phyloP scores from a whole-genome alignment of 2,329 filamentous ascomycete species.

The Fusarium burgessii region DNA sequence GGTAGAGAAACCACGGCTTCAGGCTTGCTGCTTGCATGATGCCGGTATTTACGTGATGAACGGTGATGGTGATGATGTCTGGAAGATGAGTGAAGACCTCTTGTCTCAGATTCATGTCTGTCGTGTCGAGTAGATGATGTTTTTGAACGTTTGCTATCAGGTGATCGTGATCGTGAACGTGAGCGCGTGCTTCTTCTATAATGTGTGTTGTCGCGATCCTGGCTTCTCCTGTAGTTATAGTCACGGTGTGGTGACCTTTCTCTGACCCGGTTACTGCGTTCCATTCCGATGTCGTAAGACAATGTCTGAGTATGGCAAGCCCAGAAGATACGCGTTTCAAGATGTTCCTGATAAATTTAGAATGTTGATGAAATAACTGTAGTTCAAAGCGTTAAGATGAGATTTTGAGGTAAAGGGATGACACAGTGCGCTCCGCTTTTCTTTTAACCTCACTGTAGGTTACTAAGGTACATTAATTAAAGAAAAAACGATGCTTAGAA shows the following conservation, averaged over 20 bases:
- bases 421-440: slow-evolving; percentile 46
- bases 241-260: slow-evolving; percentile 42
- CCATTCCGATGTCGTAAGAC: slow-evolving; percentile 21
- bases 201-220: slow-evolving; percentile 27
- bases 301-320: neutral
- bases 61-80: slow-evolving; percentile 36
- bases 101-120: slow-evolving; percentile 27
- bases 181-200: slow-evolving; percentile 35
- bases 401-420: slow-evolving; percentile 38
- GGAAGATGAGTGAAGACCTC: slow-evolving; percentile 28
- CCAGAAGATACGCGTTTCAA: neutral
- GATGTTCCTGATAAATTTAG: neutral
- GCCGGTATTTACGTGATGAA: slow-evolving; percentile 42
- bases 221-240: slow-evolving; percentile 32
- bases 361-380: slow-evolving; percentile 5
- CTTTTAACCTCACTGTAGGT: neutral
- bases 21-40: slow-evolving; percentile 26
- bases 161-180: slow-evolving; percentile 44
- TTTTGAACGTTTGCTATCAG: slow-evolving; percentile 33
- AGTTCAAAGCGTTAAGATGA: slow-evolving; percentile 23
- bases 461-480: neutral
- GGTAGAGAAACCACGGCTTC: slow-evolving; percentile 62
- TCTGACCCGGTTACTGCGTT: slow-evolving; percentile 22
- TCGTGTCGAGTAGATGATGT: slow-evolving; percentile 33
- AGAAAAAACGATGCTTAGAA: neutral